Evolutionary conservation across 495 filamentous ascomycete genomes (phyloP).

Genomic region (Sphaerosporella brunnea): DNA sequence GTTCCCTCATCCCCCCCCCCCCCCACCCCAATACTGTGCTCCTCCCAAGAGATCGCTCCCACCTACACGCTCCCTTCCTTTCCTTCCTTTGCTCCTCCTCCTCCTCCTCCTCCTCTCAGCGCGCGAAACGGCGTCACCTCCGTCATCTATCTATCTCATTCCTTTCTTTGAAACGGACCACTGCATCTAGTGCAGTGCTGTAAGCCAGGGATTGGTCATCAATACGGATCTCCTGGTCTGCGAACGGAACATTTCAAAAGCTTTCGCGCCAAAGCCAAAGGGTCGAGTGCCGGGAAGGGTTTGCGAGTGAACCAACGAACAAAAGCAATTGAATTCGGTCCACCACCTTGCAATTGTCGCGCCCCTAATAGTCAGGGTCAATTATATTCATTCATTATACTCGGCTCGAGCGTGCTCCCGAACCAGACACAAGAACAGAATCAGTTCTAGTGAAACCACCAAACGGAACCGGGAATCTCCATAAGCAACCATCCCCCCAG

Average conservation of each 20-base stretch:
- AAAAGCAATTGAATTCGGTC: too few species aligned
- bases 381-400: too few species aligned
- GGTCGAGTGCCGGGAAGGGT: too few species aligned
- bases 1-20: neutral
- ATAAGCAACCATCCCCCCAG: too few species aligned
- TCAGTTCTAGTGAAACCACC: too few species aligned
- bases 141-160: neutral
- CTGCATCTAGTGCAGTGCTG: neutral
- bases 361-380: too few species aligned
- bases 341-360: too few species aligned
- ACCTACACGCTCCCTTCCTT: conserved; percentile 1
- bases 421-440: too few species aligned
- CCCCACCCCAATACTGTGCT: neutral
- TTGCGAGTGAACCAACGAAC: too few species aligned
- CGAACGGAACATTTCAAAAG: neutral
- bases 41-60: neutral
- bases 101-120: neutral
- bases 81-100: neutral
- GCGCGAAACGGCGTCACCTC: neutral
- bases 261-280: neutral
- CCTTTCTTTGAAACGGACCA: conserved; percentile 1
- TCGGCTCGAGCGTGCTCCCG: too few species aligned
- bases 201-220: conserved; percentile 2
- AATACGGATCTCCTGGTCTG: neutral
- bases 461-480: too few species aligned